phyloP scores from a whole-genome alignment of 1,284 basidiomycete species.

The Mycosarcoma maydis region DNA sequence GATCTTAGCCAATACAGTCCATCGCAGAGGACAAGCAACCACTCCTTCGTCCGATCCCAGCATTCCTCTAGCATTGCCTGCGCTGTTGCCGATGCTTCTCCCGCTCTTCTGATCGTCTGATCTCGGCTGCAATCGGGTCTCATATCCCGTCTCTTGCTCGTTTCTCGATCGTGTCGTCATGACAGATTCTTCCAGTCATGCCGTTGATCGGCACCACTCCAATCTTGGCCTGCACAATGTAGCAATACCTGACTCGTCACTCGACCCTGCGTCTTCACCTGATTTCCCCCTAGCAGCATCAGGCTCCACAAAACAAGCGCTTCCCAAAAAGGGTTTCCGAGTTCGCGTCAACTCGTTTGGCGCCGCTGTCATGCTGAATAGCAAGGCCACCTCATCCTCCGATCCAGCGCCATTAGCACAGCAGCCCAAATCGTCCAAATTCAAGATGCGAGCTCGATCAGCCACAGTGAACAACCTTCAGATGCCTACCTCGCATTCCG shows the following conservation, averaged over 20 bases:
- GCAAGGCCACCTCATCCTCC: constrained; percentile 5
- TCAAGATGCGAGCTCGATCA: constrained; percentile 21
- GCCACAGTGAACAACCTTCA: constrained; percentile 8
- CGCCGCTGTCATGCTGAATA: constrained; percentile 29
- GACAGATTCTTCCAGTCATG: constrained; percentile 11
- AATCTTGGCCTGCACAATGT: constrained; percentile 8
- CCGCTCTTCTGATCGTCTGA: constrained; percentile 7
- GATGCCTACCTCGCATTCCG: background rate
- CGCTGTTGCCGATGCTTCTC: constrained; percentile 5
- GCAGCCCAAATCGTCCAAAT: background rate
- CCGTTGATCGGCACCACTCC: background rate
- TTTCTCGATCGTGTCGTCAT: background rate
- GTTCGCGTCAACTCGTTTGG: constrained; percentile 34
- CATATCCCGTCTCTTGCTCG: background rate
- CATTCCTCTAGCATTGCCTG: too few relatives aligned
- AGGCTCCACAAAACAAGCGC: constrained; percentile 1
- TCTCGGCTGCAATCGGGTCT: constrained; percentile 6
- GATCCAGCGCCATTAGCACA: background rate
- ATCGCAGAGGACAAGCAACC: too few relatives aligned
- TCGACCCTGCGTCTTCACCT: background rate
- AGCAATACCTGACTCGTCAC: constrained; percentile 6
- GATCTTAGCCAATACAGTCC: too few relatives aligned
- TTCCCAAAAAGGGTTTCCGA: constrained; percentile 22
- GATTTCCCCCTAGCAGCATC: background rate
- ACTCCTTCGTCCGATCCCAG: too few relatives aligned